These are phyloP conservation scores for Naumovozyma baii DNA, from an alignment of 805 yeast species.

Conservation along the genomic window DNA sequence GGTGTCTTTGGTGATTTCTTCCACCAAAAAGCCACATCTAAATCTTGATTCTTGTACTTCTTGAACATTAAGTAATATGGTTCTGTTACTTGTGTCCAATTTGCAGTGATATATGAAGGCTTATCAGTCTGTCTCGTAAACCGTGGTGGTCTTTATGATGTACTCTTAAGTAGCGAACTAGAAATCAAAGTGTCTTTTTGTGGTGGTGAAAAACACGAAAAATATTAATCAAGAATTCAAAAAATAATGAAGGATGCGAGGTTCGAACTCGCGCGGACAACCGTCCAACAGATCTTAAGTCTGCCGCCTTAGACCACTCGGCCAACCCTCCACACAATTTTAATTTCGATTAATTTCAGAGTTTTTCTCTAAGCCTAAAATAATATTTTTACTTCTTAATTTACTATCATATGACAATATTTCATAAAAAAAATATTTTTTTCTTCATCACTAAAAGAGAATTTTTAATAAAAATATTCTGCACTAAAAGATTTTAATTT, in stretches of 20 bases:
- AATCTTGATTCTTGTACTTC: slow-evolving; percentile 24
- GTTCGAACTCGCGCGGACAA: slow-evolving; percentile 29
- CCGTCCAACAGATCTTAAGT: slow-evolving; percentile 27
- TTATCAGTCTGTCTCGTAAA: too few relatives aligned
- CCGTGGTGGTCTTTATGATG: too few relatives aligned
- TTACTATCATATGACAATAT: too few relatives aligned
- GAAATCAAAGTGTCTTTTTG: not conserved
- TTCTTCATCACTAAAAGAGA: too few relatives aligned
- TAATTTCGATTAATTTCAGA: too few relatives aligned
- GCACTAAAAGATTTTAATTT: too few relatives aligned
- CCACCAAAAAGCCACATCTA: slow-evolving; percentile 77
- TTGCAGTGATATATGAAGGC: not conserved
- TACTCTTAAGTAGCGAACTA: not conserved
- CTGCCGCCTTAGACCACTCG: slow-evolving; percentile 30
- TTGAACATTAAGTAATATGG: slow-evolving; percentile 26
- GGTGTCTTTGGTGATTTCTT: slow-evolving; percentile 87
- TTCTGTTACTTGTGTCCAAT: not conserved
- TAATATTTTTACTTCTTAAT: too few relatives aligned
- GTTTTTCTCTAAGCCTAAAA: too few relatives aligned
- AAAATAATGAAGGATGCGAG: slow-evolving; percentile 23
- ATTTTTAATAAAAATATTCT: too few relatives aligned
- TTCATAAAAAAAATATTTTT: too few relatives aligned
- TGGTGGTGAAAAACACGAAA: not conserved
- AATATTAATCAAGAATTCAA: slow-evolving; percentile 2
- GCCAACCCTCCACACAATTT: slow-evolving; percentile 20